phyloP scores from a whole-genome alignment of 2,329 filamentous ascomycete species.

The Eurotiales sp. region DNA sequence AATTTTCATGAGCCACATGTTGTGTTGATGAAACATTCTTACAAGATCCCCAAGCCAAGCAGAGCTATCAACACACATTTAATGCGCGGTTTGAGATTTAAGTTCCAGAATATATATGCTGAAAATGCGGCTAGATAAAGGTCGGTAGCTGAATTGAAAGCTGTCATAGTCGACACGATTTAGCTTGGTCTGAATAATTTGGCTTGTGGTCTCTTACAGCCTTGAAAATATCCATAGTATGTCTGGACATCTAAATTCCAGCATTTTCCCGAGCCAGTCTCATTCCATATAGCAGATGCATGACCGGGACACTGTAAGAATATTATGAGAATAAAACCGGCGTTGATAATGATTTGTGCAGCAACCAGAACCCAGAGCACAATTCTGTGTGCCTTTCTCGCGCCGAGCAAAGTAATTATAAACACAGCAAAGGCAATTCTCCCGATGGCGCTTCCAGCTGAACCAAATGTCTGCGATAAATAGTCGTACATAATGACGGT shows the following conservation, averaged over 20 bases:
- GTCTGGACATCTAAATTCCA: slow-evolving; percentile 22
- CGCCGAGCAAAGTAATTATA: slow-evolving; percentile 20
- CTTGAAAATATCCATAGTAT: slow-evolving; percentile 27
- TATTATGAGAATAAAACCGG: slow-evolving; percentile 22
- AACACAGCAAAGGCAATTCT: slow-evolving; percentile 24
- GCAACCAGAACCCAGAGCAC: slow-evolving; percentile 20
- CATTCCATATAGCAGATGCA: slow-evolving; percentile 19
- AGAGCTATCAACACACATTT: slow-evolving; percentile 29
- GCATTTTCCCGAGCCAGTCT: slow-evolving; percentile 18
- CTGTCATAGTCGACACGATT: background rate
- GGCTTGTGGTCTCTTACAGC: slow-evolving; percentile 17
- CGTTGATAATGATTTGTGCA: slow-evolving; percentile 23
- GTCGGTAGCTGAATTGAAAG: slow-evolving; percentile 25
- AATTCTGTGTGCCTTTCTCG: slow-evolving; percentile 16
- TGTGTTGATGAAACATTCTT: background rate
- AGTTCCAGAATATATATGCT: slow-evolving; percentile 30
- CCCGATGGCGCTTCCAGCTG: slow-evolving; percentile 21
- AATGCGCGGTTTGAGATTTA: slow-evolving; percentile 27
- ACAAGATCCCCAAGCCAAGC: slow-evolving; percentile 26
- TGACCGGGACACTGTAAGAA: slow-evolving; percentile 25
- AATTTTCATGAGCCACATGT: background rate
- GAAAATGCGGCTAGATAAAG: slow-evolving; percentile 29
- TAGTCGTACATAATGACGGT: slow-evolving; percentile 25
- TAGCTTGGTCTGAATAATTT: background rate
- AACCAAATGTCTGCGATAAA: slow-evolving; percentile 22